These are phyloP conservation scores for Bisporella sp. DNA, from an alignment of 2,329 filamentous ascomycete genomes.

Conservation along the genomic window DNA sequence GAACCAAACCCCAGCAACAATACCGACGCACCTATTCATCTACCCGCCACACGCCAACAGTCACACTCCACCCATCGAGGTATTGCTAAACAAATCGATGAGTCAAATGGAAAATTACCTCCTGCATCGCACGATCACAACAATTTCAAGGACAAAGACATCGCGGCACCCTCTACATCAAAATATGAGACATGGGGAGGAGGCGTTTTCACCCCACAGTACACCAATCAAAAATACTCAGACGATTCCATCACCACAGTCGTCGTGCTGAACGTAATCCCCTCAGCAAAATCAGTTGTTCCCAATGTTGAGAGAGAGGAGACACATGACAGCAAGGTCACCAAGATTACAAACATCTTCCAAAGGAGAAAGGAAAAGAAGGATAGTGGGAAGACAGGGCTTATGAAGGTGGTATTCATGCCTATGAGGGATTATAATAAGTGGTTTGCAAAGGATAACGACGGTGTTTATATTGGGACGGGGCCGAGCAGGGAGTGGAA, in stretches of 20 bases:
- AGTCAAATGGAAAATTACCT: too few species aligned
- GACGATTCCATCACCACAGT: background rate
- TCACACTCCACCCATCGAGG: too few species aligned
- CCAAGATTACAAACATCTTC: background rate
- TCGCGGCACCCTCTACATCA: too few species aligned
- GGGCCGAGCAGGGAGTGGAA: conserved; percentile 24
- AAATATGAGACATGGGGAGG: background rate
- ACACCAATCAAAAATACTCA: background rate
- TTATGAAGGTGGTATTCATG: conserved; percentile 26
- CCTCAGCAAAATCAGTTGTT: background rate
- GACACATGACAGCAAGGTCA: background rate
- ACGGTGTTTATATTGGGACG: conserved; percentile 23
- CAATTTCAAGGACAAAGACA: too few species aligned
- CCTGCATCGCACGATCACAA: too few species aligned
- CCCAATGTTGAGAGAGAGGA: background rate
- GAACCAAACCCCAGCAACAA: background rate
- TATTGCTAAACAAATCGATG: too few species aligned
- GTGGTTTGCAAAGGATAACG: conserved; percentile 21
- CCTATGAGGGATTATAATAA: conserved; percentile 24
- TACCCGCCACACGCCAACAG: too few species aligned
- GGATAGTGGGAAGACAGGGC: background rate
- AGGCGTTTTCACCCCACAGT: background rate
- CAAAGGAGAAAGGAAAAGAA: background rate
- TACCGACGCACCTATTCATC: background rate
- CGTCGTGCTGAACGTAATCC: background rate